Evolutionary conservation across 2,329 filamentous ascomycete species (phyloP).

Genomic region (Elsinoe necatrix): DNA sequence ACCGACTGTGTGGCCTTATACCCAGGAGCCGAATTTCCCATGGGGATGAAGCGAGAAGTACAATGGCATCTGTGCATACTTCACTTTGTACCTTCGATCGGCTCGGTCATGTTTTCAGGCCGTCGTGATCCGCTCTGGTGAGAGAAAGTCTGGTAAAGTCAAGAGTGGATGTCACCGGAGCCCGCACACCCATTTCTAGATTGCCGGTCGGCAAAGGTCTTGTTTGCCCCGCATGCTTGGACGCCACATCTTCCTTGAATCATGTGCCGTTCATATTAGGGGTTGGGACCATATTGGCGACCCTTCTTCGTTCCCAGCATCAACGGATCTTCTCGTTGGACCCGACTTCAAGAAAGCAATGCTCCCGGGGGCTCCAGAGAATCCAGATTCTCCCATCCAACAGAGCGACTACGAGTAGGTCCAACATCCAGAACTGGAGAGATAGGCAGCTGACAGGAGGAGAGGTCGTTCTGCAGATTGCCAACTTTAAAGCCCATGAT

Average conservation of each 20-base stretch:
- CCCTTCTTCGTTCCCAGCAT: constrained; percentile 35
- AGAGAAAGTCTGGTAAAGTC: neutral
- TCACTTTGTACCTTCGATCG: neutral
- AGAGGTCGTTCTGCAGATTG: constrained; percentile 32
- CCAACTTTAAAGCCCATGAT: constrained; percentile 41
- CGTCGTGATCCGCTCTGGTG: neutral
- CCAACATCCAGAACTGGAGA: constrained; percentile 26
- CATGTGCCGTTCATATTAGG: neutral
- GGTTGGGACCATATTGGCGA: constrained; percentile 34
- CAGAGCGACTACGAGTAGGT: constrained; percentile 36
- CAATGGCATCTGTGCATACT: too few relatives aligned
- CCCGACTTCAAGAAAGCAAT: constrained; percentile 39
- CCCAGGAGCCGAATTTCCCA: neutral
- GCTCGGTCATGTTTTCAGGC: neutral
- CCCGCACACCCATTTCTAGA: too few relatives aligned
- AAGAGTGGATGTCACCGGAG: neutral
- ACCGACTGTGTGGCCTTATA: neutral
- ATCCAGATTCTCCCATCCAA: constrained; percentile 33
- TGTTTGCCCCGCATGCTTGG: too few relatives aligned
- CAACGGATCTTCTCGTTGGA: constrained; percentile 40
- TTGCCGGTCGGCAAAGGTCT: too few relatives aligned
- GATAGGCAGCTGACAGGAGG: constrained; percentile 21
- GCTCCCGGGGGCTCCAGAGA: constrained; percentile 38
- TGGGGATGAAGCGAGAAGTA: neutral
- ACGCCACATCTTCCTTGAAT: too few relatives aligned